Evolutionary conservation across 1,284 basidiomycete genomes (phyloP).

Genomic region (Marasmius sp.): DNA sequence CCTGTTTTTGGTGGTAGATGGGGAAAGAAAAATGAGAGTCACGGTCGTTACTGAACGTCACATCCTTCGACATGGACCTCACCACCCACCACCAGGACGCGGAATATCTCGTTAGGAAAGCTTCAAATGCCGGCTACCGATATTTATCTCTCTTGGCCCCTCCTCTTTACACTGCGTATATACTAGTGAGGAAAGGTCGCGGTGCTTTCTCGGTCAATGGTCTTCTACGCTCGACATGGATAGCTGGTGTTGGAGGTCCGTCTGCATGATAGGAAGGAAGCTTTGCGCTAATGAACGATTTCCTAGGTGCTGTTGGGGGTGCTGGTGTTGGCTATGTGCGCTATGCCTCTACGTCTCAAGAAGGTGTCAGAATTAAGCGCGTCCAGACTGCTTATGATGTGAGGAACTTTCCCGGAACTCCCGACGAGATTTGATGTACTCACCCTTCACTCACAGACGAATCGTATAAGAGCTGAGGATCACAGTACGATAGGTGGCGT

Average conservation of each 20-base stretch:
- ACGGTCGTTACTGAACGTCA: neutral
- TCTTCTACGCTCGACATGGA: slow-evolving; percentile 67
- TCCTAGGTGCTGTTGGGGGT: slow-evolving; percentile 29
- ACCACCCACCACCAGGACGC: slow-evolving; percentile 5
- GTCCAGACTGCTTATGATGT: slow-evolving; percentile 57
- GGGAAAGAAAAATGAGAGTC: slow-evolving; percentile 1
- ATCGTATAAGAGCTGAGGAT: slow-evolving; percentile 60
- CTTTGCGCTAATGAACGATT: neutral
- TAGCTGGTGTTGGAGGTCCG: slow-evolving; percentile 59
- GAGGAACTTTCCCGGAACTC: slow-evolving; percentile 14
- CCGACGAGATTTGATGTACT: neutral
- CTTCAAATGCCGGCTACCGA: slow-evolving; percentile 67
- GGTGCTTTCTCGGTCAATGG: slow-evolving; percentile 56
- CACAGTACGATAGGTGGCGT: slow-evolving; percentile 69
- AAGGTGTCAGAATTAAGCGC: slow-evolving; percentile 31
- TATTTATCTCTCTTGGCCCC: slow-evolving; percentile 59
- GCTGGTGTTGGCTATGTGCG: slow-evolving; percentile 37
- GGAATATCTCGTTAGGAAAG: slow-evolving; percentile 58
- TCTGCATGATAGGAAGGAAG: neutral
- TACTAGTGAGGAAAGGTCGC: slow-evolving; percentile 53
- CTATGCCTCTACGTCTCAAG: slow-evolving; percentile 34
- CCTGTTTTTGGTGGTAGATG: neutral
- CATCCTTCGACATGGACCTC: slow-evolving; percentile 1
- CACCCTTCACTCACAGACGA: slow-evolving; percentile 37
- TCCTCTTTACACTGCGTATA: slow-evolving; percentile 53